Evolutionary conservation across 768 basidiomycete genomes (phyloP).

Genomic region (Leucocoprinus sp.): DNA sequence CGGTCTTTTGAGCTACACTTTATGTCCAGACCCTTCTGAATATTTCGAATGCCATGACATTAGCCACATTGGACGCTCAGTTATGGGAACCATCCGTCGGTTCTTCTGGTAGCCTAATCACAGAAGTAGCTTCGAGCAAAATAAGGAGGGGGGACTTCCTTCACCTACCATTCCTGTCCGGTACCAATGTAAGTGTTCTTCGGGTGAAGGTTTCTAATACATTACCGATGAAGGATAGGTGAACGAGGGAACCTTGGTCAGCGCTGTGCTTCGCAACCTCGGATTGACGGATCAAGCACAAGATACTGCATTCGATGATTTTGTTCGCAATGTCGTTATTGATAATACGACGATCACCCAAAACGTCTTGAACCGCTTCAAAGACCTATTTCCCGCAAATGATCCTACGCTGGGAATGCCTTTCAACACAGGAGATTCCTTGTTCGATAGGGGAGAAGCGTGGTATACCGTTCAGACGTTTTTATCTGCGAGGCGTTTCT

Average conservation of each 20-base stretch:
- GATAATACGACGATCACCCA: conserved; percentile 41
- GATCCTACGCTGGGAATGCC: conserved; percentile 38
- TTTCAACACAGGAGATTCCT: conserved; percentile 51
- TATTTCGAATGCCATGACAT: conserved; percentile 39
- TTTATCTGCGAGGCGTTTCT: conserved; percentile 39
- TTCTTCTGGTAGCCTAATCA: conserved; percentile 38
- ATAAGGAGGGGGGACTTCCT: conserved; percentile 41
- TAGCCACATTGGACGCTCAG: conserved; percentile 37
- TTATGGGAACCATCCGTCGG: conserved; percentile 53
- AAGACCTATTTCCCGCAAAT: conserved; percentile 38
- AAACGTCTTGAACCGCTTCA: conserved; percentile 30
- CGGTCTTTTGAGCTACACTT: neutral
- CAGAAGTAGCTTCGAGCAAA: conserved; percentile 35
- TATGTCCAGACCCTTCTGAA: conserved; percentile 35
- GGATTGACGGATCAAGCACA: conserved; percentile 31
- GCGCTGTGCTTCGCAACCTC: conserved; percentile 28
- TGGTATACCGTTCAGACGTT: conserved; percentile 59
- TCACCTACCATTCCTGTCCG: conserved; percentile 45
- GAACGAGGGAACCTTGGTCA: conserved; percentile 46
- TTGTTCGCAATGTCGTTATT: conserved; percentile 42
- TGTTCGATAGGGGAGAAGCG: conserved; percentile 47
- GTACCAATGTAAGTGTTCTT: conserved; percentile 39
- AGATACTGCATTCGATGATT: conserved; percentile 35
- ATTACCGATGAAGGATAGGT: conserved; percentile 26
- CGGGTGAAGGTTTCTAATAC: neutral